Conservation (phyloP, 169 alveolate species). For the Plasmodium knowlesi region DNA sequence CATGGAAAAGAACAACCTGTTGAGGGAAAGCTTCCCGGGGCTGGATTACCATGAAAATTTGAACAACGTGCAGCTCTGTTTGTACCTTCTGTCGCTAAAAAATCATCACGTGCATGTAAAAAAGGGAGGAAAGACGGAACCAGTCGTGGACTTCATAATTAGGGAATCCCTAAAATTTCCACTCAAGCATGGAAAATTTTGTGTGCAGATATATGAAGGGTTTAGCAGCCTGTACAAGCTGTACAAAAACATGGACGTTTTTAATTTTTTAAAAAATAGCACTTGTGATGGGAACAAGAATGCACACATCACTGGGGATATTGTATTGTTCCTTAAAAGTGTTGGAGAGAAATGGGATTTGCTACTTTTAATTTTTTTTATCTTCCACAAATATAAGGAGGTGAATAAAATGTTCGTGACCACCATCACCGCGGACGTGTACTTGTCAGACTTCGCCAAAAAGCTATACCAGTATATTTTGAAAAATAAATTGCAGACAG, state of each 20-base stretch:
- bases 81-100: conserved; percentile 53
- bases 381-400: conserved; percentile 69
- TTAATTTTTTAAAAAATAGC: conserved; percentile 36
- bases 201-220: conserved; percentile 53
- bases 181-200: conserved; percentile 60
- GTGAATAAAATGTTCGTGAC: conserved; percentile 31
- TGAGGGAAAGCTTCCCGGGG: conserved; percentile 17
- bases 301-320: conserved; percentile 39
- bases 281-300: conserved; percentile 3
- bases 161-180: conserved; percentile 71
- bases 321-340: conserved; percentile 51
- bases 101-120: conserved; percentile 40
- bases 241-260: conserved; percentile 39
- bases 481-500: conserved; percentile 19
- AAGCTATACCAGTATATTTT: conserved; percentile 63
- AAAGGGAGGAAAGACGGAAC: conserved; percentile 42
- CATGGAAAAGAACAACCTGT: conserved; percentile 21
- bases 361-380: conserved; percentile 44
- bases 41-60: conserved; percentile 35
- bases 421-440: conserved; percentile 14
- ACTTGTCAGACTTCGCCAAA: conserved; percentile 33
- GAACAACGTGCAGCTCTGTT: conserved; percentile 28
- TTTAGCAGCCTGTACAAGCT: conserved; percentile 38
- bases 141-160: conserved; percentile 35
- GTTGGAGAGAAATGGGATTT: conserved; percentile 73